Evolutionary conservation across 1,284 basidiomycete genomes (phyloP), one percentile per base, ranked within the genome.

Genomic region (Taiwanofungus camphoratus): DNA sequence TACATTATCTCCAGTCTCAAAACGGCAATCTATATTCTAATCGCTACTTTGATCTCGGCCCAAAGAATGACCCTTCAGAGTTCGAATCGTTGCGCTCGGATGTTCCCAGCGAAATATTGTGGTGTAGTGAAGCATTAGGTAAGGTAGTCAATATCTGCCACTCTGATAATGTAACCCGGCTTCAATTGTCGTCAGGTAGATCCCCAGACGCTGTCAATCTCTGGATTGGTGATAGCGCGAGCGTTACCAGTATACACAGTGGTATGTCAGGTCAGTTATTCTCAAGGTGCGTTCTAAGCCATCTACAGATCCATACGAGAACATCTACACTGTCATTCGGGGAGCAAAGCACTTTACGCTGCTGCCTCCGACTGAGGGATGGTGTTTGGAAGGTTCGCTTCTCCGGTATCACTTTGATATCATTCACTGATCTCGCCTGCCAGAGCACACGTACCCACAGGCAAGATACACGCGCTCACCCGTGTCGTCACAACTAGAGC

Each of bases 161-260:
- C n/a, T 27, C 26, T 8, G 26, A 27, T 13, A 16, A 5, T n/a
- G 29, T 21, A 29, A 23, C 27, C 5, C 32, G 22, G 36, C 15
- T 19, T 30, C 19, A 35, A 7, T n/a, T 49, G 30, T 31, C 36
- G 15, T 13, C 46, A 88, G 88, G 74, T 30, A 68, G 65, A 46
- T 58, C 67, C 18, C 90, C 92, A 0, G 92, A 95, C 54, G 92
- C 90, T 3, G 89, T 92, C 0, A 95, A 95, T 59, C 58, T 94
- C 16, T 95, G 92, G 92, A 87, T 95, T 37, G 92, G 92, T 7
- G 76, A 87, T 52, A 70, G 71, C 39, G 65, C 68, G 49, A 92
- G 88, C 56, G 69, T 80, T 5, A 94, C 92, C 0, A 90, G 85
- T 43, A 75, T 94, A 36, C 92, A 96, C 59, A 87, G 79, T 56